Conservation (phyloP, 2,329 filamentous ascomycete genomes). For the Cordyceps cicadae region DNA sequence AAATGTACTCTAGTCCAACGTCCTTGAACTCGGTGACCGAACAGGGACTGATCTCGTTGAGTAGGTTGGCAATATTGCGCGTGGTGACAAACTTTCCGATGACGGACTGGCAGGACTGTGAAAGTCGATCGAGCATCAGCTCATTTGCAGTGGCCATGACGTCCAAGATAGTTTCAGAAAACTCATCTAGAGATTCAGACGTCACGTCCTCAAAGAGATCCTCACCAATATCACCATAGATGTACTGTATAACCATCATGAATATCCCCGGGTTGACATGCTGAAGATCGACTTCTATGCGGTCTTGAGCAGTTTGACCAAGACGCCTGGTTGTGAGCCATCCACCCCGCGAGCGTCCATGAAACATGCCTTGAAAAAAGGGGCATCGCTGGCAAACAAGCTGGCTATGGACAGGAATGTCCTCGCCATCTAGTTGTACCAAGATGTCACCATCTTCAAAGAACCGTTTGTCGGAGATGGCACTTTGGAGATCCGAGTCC, state of each 20-base stretch:
- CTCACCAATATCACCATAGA: constrained; percentile 76
- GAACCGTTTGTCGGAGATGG: constrained; percentile 59
- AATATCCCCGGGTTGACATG: constrained; percentile 72
- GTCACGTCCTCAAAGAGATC: constrained; percentile 75
- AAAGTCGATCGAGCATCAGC: constrained; percentile 85
- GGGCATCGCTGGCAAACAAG: constrained; percentile 77
- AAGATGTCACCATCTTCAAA: constrained; percentile 74
- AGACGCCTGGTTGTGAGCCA: constrained; percentile 72
- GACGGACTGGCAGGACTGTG: constrained; percentile 78
- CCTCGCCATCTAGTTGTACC: constrained; percentile 68
- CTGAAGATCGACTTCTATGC: constrained; percentile 67
- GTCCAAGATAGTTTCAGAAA: constrained; percentile 82
- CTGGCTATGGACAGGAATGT: constrained; percentile 65
- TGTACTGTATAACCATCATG: constrained; percentile 64
- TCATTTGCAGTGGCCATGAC: constrained; percentile 88
- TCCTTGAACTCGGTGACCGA: constrained; percentile 81
- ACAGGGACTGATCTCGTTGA: constrained; percentile 81
- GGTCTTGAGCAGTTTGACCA: constrained; percentile 25
- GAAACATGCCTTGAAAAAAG: constrained; percentile 85
- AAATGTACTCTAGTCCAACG: constrained; percentile 81
- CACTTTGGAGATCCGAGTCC: constrained; percentile 60
- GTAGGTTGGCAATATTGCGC: constrained; percentile 74
- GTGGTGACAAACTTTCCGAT: constrained; percentile 78
- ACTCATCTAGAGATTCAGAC: constrained; percentile 65
- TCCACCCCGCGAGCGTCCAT: constrained; percentile 74